Base-by-base conservation (phyloP, 352 stramenopile genomes). In the Peronospora destructor region DNA sequence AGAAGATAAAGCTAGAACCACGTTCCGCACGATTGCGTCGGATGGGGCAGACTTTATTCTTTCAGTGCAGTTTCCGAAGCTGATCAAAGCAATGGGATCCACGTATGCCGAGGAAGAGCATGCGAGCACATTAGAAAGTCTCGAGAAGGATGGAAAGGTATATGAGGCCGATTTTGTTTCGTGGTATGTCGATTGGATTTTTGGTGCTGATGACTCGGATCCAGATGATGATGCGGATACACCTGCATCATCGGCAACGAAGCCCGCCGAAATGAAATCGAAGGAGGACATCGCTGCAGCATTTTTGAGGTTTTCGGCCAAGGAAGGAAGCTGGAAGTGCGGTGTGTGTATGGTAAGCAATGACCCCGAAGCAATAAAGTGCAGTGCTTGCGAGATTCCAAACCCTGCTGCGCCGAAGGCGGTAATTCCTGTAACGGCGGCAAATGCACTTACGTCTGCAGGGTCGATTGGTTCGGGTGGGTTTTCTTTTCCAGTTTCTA, bases 171-270 rank as follows among this genome's bases (percentile, higher is more conserved):
- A 82, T 21, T 87, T 87, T 32, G 62, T 76, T 32, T 52, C 53
- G 23, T 87, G 76, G 76, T 87, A 87, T 39, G 43, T 85, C 8
- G 59, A 68, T 49, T 87, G 73, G 73, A 60, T 87, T 46, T 82
- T 87, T 28, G 68, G 64, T 14, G 51, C 61, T n/a, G 68, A 68
- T n/a, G 68, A 73, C 10, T 71, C 61, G 4, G 71, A 84, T 13
- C 73, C 73, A 1, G 68, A 67, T 26, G 52, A 61, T 13, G 57
- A 77, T 9, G 47, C 61, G 1, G 55, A 62, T 29, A 32, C 12
- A 21, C n/a, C 47, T 49, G 43, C 26, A 13, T 35, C 55, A 8
- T 60, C 32, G 10, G n/a, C 16, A 6, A 38, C 37, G 6, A 43
- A 54, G 17, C 46, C 63, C 4, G 35, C 54, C 7, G 45, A 56